A percentile compares a stretch with the other conserved stretches of the same genome.
Evolutionary conservation across 257 asterid species (phyloP).

Genomic region (Gentiana dahurica): DNA sequence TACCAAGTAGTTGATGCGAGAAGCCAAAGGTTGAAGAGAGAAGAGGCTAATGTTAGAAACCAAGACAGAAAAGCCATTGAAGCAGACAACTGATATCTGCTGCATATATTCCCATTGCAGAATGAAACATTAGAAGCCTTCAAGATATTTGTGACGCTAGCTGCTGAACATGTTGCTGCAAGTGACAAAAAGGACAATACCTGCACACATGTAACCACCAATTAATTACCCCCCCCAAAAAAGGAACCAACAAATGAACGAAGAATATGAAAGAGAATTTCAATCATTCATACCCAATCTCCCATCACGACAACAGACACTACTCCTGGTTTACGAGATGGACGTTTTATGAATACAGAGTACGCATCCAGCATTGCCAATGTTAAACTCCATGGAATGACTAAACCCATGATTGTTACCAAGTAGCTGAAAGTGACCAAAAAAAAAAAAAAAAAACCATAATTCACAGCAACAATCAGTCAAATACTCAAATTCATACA

Average conservation of each 20-base stretch:
- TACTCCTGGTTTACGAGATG: slow-evolving; percentile 47
- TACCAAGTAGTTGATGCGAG: slow-evolving; percentile 42
- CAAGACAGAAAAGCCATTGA: slow-evolving; percentile 89
- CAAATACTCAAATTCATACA: no score
- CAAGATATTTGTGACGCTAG: slow-evolving; percentile 58
- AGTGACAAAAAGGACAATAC: slow-evolving; percentile 62
- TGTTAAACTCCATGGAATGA: slow-evolving; percentile 90
- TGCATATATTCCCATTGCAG: slow-evolving; percentile 49
- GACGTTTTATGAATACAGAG: slow-evolving; percentile 52
- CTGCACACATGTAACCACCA: slow-evolving; percentile 14
- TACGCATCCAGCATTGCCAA: slow-evolving; percentile 66
- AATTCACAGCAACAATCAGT: not conserved
- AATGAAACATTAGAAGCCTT: slow-evolving; percentile 37
- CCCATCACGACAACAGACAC: slow-evolving; percentile 56
- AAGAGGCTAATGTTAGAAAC: slow-evolving; percentile 65
- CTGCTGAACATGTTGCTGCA: slow-evolving; percentile 82
- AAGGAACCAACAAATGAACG: not conserved
- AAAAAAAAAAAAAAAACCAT: not conserved
- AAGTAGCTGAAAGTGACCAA: slow-evolving; percentile 48
- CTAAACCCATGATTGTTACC: slow-evolving; percentile 81
- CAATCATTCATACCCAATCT: slow-evolving; percentile 52
- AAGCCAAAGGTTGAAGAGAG: slow-evolving; percentile 83
- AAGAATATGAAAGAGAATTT: not conserved
- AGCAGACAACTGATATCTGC: slow-evolving; percentile 69
- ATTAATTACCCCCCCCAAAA: not conserved